Conservation (phyloP, 2,329 filamentous ascomycete species). For the Diplodia corticola region DNA sequence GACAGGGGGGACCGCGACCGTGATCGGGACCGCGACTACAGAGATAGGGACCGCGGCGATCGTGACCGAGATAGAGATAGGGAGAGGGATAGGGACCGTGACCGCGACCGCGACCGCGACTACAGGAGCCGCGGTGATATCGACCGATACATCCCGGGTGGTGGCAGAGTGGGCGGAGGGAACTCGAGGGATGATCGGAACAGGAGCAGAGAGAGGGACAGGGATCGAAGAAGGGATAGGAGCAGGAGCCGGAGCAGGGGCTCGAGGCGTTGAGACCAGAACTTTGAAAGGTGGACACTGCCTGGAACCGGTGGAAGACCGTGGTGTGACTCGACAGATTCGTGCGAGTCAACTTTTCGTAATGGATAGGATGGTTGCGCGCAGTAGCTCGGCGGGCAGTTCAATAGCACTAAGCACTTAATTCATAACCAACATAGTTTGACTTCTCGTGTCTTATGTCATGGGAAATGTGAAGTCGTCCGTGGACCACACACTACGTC, state of each 20-base stretch:
- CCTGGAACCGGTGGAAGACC: not conserved
- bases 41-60: constrained; percentile 23
- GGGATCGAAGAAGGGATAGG: constrained; percentile 23
- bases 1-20: too few relatives aligned
- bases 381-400: not conserved
- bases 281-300: not conserved
- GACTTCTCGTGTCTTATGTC: not conserved
- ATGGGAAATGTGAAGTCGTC: not conserved
- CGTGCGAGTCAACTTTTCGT: not conserved
- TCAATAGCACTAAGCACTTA: not conserved
- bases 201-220: constrained; percentile 28
- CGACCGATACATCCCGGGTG: constrained; percentile 43
- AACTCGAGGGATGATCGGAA: constrained; percentile 19
- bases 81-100: constrained; percentile 41
- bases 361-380: too few relatives aligned
- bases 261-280: constrained; percentile 3
- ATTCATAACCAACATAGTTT: not conserved
- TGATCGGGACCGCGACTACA: constrained; percentile 21
- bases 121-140: constrained; percentile 37
- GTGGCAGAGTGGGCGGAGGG: constrained; percentile 23
- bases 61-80: constrained; percentile 25
- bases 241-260: constrained; percentile 21
- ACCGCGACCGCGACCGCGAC: too few relatives aligned
- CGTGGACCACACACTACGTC: not conserved
- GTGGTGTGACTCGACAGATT: not conserved